phyloP scores from a whole-genome alignment of 2,329 filamentous ascomycete genomes.

The Aspergillus brasiliensis region DNA sequence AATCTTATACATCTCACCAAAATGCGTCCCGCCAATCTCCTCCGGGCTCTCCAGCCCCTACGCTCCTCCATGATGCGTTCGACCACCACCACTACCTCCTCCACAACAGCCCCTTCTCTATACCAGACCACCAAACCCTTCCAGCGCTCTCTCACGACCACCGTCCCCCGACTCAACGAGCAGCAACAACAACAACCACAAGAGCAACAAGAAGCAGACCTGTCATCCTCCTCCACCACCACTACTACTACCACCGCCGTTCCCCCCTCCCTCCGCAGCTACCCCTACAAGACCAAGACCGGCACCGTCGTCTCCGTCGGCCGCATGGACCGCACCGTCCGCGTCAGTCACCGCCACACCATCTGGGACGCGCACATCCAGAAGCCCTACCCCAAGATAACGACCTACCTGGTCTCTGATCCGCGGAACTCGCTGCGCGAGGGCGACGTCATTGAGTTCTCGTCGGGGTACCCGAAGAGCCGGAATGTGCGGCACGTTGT shows the following conservation, averaged over 20 bases:
- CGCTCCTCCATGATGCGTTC: constrained; percentile 31
- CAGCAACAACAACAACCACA: background rate
- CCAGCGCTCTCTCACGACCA: constrained; percentile 19
- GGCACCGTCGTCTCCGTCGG: constrained; percentile 47
- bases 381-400: constrained; percentile 41
- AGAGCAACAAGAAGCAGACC: constrained; percentile 4
- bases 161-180: constrained; percentile 16
- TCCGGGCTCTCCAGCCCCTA: constrained; percentile 37
- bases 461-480: constrained; percentile 42
- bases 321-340: constrained; percentile 45
- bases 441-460: constrained; percentile 49
- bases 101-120: constrained; percentile 23
- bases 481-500: constrained; percentile 45
- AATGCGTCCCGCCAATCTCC: constrained; percentile 34
- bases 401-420: constrained; percentile 40
- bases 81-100: constrained; percentile 19
- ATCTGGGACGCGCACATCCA: constrained; percentile 40
- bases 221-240: background rate
- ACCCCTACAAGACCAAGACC: constrained; percentile 38
- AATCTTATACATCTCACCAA: constrained; percentile 1
- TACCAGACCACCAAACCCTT: constrained; percentile 1
- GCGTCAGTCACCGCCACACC: constrained; percentile 38
- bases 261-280: constrained; percentile 36
- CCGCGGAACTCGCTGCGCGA: constrained; percentile 45
- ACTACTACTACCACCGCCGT: constrained; percentile 14